Base-by-base conservation (phyloP, 2,329 filamentous ascomycete species). In the Paraphaeosphaeria sporulosa region DNA sequence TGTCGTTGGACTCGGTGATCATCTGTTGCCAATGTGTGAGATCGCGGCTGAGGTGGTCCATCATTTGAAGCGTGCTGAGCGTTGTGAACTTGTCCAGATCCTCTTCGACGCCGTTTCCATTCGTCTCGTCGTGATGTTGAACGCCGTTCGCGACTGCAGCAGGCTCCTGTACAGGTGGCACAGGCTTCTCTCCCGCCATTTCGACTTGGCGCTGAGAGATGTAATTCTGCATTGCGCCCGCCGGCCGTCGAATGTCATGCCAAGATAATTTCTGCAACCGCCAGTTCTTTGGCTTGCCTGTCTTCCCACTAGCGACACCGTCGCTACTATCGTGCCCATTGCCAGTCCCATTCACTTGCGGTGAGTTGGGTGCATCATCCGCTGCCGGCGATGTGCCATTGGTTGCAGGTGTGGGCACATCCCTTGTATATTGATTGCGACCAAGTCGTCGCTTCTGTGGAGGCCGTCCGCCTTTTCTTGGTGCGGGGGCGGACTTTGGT, bases 201-300 rank as follows among this genome's bases (percentile, higher is more conserved):
- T 97, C 94, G 7, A 96, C 84, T 76, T 97, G 93, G 59, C 93
- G 94, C 66, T 92, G 88, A 4, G 91, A 90, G 64, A 97, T 97
- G 72, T 94, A 97, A 68, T 95, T 93, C 60, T 96, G 85, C 73
- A 97, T 96, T 21, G 87, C 90, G 4, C 91, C 87, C 6, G 94
- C 92, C 10, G 93, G 89, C 65, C 91, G 88, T 79, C 91, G 92
- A 87, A 96, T 93, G 73, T 97, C 93, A 61, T 89, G 89, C 89
- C 96, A 91, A 30, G 89, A 94, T 59, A 93, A 87, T 68, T 84
- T 82, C 55, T 86, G 82, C 13, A 84, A 78, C 63, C 86, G 82
- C 76, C 82, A 81, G 53, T 84, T 82, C 62, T 83, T 83, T 3
- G 82, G 76, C 75, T 91, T 93, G 66, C 85, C 88, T 64, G 83